phyloP scores from a whole-genome alignment of 1,284 basidiomycete species.

The Ceratobasidium sp. region DNA sequence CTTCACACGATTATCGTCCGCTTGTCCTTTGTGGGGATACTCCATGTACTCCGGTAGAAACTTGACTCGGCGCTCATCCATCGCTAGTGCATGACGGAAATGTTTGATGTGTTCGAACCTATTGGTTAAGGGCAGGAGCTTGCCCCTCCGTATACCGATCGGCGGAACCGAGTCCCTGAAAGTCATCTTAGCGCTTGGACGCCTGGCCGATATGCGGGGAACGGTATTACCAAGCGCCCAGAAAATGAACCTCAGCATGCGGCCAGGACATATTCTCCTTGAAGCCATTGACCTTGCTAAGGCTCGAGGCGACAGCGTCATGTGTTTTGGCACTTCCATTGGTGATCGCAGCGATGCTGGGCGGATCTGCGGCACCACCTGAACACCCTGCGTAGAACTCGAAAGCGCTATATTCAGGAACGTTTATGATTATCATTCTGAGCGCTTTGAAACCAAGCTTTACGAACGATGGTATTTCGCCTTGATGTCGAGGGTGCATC shows the following conservation, averaged over 20 bases:
- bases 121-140: conserved; percentile 52
- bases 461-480: conserved; percentile 57
- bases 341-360: not conserved
- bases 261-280: conserved; percentile 58
- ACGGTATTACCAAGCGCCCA: conserved; percentile 58
- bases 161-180: conserved; percentile 63
- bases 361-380: not conserved
- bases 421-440: not conserved
- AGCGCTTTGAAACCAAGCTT: not conserved
- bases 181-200: not conserved
- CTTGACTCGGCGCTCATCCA: conserved; percentile 60
- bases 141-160: conserved; percentile 54
- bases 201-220: not conserved
- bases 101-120: conserved; percentile 54
- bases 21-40: conserved; percentile 29
- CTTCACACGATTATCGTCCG: conserved; percentile 49
- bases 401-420: not conserved
- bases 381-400: not conserved
- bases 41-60: conserved; percentile 59
- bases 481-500: conserved; percentile 56
- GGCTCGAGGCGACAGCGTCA: not conserved
- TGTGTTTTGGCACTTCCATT: not conserved
- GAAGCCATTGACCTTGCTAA: conserved; percentile 53
- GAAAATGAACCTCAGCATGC: conserved; percentile 56
- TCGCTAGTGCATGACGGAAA: conserved; percentile 60